Evolutionary conservation across 164 flowering plant genomes (phyloP), one percentile per base, ranked within the genome.

Genomic region (Saururus chinensis): DNA sequence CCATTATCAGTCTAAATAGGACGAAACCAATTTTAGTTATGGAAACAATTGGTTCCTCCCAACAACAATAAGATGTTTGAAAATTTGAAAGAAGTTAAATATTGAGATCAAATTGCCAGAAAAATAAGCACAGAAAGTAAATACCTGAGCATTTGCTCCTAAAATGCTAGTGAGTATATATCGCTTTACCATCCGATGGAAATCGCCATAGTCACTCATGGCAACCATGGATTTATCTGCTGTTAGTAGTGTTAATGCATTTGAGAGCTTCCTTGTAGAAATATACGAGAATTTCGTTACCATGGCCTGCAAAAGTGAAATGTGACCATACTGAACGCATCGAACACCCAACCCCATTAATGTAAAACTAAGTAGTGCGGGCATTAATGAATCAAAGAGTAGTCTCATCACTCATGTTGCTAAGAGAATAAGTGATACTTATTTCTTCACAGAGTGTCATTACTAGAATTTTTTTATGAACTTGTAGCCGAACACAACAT

Each of bases 131-230:
- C 7, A 2, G 17, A 2, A 45, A 12, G 17, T 45, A 45, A 17
- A 45, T 45, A 93, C 98, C 98, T 88, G 97, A 70, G 98, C 96
- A 77, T 60, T 78, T 25, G 92, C 64, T 51, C 95, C 93, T 72
- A 95, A 63, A 65, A 84, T 65, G 68, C 79, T 72, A n/a, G 82
- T 60, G 40, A 95, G 73, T 40, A 91, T 30, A 59, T 70, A 51
- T 21, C 81, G 74, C 64, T 91, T 95, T 9, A 70, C 80, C 63
- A 70, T 71, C 75, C 80, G 89, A 78, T 95, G 89, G 70, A 85
- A 89, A 22, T 87, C 95, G 37, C 80, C 61, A 57, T 91, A 89
- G 74, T 95, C 97, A 76, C 99, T 88, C 35, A 68, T 84, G n/a
- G 96, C 97, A 64, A 93, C 96, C 84, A 93, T 85, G 59, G 74